Base-by-base conservation (phyloP, 768 basidiomycete species). In the Trametes gibbosa region DNA sequence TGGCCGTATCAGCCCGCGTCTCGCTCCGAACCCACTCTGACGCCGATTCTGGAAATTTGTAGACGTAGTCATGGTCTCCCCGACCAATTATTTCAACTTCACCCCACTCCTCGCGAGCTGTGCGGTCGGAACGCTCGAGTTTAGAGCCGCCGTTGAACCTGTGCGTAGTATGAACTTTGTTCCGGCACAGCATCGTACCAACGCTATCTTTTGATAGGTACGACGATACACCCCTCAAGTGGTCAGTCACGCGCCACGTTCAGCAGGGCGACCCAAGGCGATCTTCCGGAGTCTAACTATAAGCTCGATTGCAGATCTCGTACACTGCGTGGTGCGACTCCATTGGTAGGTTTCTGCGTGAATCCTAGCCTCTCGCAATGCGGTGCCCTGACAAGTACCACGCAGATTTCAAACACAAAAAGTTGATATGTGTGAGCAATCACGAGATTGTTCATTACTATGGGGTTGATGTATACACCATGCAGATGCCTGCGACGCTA, bases 51-150 rank as follows among this genome's bases (percentile, higher is more conserved):
- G 5, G 0, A n/a, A 2, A 1, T 17, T 23, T n/a, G 1, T 62
- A 89, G 87, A 89, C 65, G 85, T 88, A 5, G 83, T 82, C 0
- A 70, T 89, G 16, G 58, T 90, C 24, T 87, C 87, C 5, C 86
- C 89, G 0, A 85, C 77, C 39, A 80, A 78, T 35, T 84, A 86
- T 71, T 88, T 87, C 73, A 86, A 85, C 66, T 86, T 86, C 62
- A 82, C 83, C 24, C 86, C 87, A 0, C 71, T 90, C 29, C 77
- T 90, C 1, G 86, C 87, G 0, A 77, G 84, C 49, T 83, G 87
- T 58, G 82, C 90, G 3, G 90, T 92, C 24, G 93, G 93, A 2
- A 93, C 92, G 6, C 76, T 95, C 47, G 91, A 93, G 63, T 92
- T 87, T 68, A 77, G 91, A 24, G 86, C 87, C 65, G 87, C 90